Evolutionary conservation across 164 flowering plant species (phyloP), one percentile per base, ranked within the genome.

Genomic region (Protea cynaroides): DNA sequence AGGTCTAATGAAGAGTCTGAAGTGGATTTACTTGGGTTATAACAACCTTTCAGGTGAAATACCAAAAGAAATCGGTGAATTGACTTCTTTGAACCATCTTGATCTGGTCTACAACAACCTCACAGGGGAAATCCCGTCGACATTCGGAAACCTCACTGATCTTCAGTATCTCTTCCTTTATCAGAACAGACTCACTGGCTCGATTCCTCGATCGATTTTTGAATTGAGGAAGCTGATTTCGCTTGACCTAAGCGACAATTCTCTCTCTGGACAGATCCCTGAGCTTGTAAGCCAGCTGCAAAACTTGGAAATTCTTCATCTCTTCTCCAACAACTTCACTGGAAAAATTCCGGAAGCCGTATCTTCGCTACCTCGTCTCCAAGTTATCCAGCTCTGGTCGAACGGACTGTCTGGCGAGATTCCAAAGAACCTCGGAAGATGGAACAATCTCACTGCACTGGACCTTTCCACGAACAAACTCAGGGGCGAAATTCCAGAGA

Each of bases 401-500:
- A 92, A 92, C 62, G 64, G 71, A 8, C 75, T 92, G 1, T 75
- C 82, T 0, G 98, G 98, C 8, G 73, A 79, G 58, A 89, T 92
- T 8, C 98, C 98, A 7, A 18, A 61, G 8, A 58, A 69, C 29
- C 88, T 92, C 23, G 98, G 98, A 0, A 74, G 71, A 34, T 52
- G 58, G 13, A 81, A 75, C 65, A 88, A 87, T 56, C 85, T 92
- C 66, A 87, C 88, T 2, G 58, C 72, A 0, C 50, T 92, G 8
- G 98, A 92, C 80, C 89, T 92, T 44, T 92, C 98, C 19, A 76
- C 91, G 29, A 92, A 92, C 60, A 38, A 63, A 38, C 93, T 92
- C 67, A 70, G 79, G 0, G 98, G 96, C 7, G 68, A 70, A 62
- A 79, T 92, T 6, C 98, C 98, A 0, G 78, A 74, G 11, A 68